Conservation (phyloP, 257 asterid genomes). For the Solanum stenotomum region DNA sequence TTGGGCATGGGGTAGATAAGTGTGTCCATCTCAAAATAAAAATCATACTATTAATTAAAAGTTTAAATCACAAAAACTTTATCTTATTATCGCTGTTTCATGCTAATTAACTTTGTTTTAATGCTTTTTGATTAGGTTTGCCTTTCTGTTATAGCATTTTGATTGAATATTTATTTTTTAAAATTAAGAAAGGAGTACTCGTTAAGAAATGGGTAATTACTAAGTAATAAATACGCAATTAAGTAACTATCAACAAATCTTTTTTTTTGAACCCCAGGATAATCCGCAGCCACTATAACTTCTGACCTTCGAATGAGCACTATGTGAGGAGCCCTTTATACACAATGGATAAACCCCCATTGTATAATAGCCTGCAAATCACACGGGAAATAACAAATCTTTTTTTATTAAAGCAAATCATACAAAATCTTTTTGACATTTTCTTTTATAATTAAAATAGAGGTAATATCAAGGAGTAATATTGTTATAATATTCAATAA, state of each 20-base stretch:
- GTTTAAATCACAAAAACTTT: neutral
- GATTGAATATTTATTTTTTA: too few species aligned
- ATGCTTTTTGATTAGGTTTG: neutral
- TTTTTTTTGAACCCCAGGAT: too few species aligned
- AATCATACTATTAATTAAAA: neutral
- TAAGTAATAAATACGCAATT: too few species aligned
- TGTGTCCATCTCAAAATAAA: neutral
- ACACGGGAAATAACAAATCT: too few species aligned
- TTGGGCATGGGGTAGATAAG: neutral
- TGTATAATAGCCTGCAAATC: too few species aligned
- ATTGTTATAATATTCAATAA: too few species aligned
- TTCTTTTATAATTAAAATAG: neutral
- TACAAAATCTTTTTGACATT: neutral
- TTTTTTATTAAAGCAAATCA: too few species aligned
- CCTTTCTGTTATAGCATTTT: neutral
- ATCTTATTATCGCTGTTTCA: neutral
- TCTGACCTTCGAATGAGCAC: too few species aligned
- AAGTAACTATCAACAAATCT: neutral
- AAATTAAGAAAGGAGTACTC: neutral
- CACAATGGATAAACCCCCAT: too few species aligned
- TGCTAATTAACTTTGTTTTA: too few species aligned
- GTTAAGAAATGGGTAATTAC: neutral
- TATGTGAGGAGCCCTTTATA: too few species aligned
- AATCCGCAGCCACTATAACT: rapidly evolving
- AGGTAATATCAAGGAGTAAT: neutral